Base-by-base conservation (phyloP, 176 grass and related monocot species). In the Zizania latifolia region DNA sequence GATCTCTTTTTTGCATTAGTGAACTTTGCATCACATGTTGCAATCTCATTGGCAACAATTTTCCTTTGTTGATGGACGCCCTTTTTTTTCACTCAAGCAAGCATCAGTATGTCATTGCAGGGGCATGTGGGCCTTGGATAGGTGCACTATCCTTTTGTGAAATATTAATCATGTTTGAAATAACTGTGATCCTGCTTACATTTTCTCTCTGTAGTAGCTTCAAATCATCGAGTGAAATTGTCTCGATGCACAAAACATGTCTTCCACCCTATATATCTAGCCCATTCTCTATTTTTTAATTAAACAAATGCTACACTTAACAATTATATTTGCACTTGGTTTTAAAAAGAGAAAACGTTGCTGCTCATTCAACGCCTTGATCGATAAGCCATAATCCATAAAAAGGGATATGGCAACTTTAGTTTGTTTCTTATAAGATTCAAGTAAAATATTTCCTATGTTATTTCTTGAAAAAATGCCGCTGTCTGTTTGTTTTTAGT, bases 401-500 rank as follows among this genome's bases (percentile, higher is more conserved):
- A 36, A 37, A 40, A 45, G 27, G 10, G 45, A 56, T 79, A 79
- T 72, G 10, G 21, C 50, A 46, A 58, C 22, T 66, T 51, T 68
- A 79, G 28, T n/a, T 65, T 48, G 15, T 45, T 53, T 55, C 41
- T 63, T 77, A 64, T 19, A 71, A 57, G 6, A 45, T 56, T 38
- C 36, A 62, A 43, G 40, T 53, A 77, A 37, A 26, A 28, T n/a
- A n/a, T 78, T 78, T 68, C 60, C 31, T 78, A 8, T 77, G n/a
- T 56, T 71, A 33, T 13, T 1, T 58, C 36, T 75, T 45, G 24
- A 65, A 43, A 72, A 65, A 8, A 33, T 15, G 14, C 33, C 71
- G 55, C n/a, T 71, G 12, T 57, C 33, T 74, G 19, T 80, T 67
- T 80, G 38, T 82, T 67, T 66, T 62, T 63, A 78, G 58, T 56